Base-by-base conservation (phyloP, 805 yeast genomes). In the Starmera caribaea region DNA sequence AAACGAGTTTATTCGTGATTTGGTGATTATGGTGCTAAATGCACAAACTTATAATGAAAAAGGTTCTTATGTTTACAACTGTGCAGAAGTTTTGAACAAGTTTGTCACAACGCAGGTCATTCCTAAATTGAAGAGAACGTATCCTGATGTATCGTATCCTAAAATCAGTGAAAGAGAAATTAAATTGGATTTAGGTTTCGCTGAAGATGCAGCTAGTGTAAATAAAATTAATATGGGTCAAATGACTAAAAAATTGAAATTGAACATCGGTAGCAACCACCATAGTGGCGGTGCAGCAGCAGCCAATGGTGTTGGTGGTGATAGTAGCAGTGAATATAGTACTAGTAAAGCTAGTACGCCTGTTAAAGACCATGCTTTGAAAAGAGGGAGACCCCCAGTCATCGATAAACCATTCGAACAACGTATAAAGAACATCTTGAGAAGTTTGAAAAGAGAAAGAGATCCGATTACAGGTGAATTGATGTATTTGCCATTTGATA, bases 351-450 rank as follows among this genome's bases (percentile, higher is more conserved):
- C 26, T 21, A 21, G 26, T 21, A 30, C 35, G 11, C 42, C 46
- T 15, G 44, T 38, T 15, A 48, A 49, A 29, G 59, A 54, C 8
- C 53, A 48, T 31, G 45, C 58, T 5, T 52, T 51, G 40, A 81
- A 85, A 58, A 72, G 95, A 53, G 95, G 95, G 15, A 72, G 95
- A 50, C 96, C 96, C 5, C 95, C 96, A 2, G 81, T 86, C 41
- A 86, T 87, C 37, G 95, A 85, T 58, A 81, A 79, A 55, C 95
- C 95, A 6, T 89, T 82, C 59, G 97, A 92, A 61, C 87, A 87
- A 54, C 71, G 97, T 46, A 88, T 90, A 61, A 89, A 90, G 59
- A 79, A 86, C 48, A 79, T 92, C 31, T 63, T 92, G 68, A 77
- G 94, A 57, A 79, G 76, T 37, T 67, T 92, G 54, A 84, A 88